A percentile compares a stretch with the other conserved stretches of the same genome.
Evolutionary conservation across 2,329 filamentous ascomycete genomes (phyloP).

Genomic region (Xylariaceae sp.): DNA sequence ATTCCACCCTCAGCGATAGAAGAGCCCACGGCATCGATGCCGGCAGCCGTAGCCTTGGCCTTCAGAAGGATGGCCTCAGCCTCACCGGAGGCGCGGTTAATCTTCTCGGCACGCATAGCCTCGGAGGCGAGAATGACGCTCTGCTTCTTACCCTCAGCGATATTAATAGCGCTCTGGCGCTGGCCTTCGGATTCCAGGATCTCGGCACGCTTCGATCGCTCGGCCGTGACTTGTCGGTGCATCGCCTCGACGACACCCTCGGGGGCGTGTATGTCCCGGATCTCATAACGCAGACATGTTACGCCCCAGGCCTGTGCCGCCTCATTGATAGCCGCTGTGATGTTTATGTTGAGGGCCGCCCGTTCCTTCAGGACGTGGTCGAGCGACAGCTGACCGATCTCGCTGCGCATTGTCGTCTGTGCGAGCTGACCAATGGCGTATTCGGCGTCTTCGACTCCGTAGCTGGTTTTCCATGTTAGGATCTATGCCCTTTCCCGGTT

Average conservation of each 20-base stretch:
- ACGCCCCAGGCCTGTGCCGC: conserved; percentile 97
- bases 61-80: conserved; percentile 90
- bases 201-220: conserved; percentile 96
- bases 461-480: conserved; percentile 59
- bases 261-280: conserved; percentile 96
- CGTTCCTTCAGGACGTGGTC: conserved; percentile 98
- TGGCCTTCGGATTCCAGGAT: conserved; percentile 98
- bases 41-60: conserved; percentile 82
- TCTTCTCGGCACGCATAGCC: conserved; percentile 85
- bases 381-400: conserved; percentile 94
- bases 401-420: conserved; percentile 98
- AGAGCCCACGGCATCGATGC: conserved; percentile 84
- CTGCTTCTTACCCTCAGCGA: conserved; percentile 97
- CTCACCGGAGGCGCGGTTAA: conserved; percentile 92
- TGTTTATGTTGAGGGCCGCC: conserved; percentile 94
- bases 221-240: conserved; percentile 97
- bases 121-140: conserved; percentile 95
- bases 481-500: no score
- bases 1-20: conserved; percentile 76
- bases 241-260: conserved; percentile 94
- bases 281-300: conserved; percentile 95
- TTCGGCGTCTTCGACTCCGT: conserved; percentile 97
- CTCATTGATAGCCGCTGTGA: conserved; percentile 98
- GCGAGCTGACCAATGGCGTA: conserved; percentile 98
- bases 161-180: conserved; percentile 96